Percentiles rank a stretch among this genome's conserved stretches.
These are phyloP conservation scores for Martensiomyces pterosporus DNA, from an alignment of 192 early-diverging fungal species.

Conservation along the genomic window DNA sequence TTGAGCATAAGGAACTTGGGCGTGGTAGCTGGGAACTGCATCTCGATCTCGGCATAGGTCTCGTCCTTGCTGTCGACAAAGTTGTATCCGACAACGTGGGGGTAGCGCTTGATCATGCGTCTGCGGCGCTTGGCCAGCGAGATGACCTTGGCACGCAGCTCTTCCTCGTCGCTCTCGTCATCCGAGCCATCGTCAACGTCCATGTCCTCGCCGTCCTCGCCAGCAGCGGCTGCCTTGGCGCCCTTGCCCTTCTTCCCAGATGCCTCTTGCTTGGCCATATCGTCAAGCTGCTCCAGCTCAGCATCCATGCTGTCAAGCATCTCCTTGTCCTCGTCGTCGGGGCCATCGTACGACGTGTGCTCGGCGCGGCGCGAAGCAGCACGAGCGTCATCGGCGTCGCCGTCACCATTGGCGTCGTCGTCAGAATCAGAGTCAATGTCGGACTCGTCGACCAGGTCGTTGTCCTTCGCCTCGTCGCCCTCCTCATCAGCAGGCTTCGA, in stretches of 20 bases:
- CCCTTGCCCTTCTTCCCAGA: neutral
- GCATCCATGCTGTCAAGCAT: slow-evolving; percentile 44
- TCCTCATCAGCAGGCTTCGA: slow-evolving; percentile 14
- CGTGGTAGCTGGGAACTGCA: slow-evolving; percentile 84
- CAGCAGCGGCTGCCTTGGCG: slow-evolving; percentile 8
- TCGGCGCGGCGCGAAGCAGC: slow-evolving; percentile 58
- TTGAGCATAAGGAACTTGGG: slow-evolving; percentile 95
- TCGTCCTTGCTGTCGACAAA: slow-evolving; percentile 32
- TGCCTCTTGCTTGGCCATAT: slow-evolving; percentile 10
- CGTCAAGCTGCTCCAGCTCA: slow-evolving; percentile 43
- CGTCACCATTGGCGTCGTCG: slow-evolving; percentile 59
- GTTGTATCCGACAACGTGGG: slow-evolving; percentile 62
- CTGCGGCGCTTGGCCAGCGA: slow-evolving; percentile 23
- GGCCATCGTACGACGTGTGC: slow-evolving; percentile 72
- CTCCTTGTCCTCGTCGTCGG: slow-evolving; percentile 82
- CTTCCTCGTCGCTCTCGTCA: slow-evolving; percentile 42
- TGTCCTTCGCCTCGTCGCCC: slow-evolving; percentile 22
- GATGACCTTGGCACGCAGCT: slow-evolving; percentile 30
- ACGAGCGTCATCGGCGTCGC: slow-evolving; percentile 70
- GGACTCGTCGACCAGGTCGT: slow-evolving; percentile 27
- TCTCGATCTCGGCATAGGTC: slow-evolving; percentile 50
- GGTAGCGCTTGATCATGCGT: slow-evolving; percentile 54
- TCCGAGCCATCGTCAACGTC: slow-evolving; percentile 46
- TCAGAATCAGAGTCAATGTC: slow-evolving; percentile 40
- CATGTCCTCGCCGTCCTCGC: slow-evolving; percentile 30